Percentiles rank a stretch among this genome's conserved stretches.
These are phyloP conservation scores for Wickerhamomyces rabaulensis DNA, from an alignment of 805 yeast species.

Conservation along the genomic window DNA sequence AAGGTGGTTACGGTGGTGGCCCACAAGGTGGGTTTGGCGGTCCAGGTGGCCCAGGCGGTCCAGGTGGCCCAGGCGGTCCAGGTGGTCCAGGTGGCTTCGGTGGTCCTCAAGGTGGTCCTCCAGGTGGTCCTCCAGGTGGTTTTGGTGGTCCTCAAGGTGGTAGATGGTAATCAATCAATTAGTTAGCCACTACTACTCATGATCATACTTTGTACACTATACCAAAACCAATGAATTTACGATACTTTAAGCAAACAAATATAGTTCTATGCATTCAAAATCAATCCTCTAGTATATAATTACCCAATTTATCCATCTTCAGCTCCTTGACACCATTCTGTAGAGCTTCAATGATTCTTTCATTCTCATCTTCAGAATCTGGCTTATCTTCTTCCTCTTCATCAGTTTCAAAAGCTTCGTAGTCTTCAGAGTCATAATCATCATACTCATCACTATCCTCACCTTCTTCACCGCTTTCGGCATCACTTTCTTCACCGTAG, in stretches of 20 bases:
- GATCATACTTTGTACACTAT: neutral
- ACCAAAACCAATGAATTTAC: neutral
- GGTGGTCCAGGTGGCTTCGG: conserved; percentile 13
- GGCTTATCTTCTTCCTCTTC: conserved; percentile 31
- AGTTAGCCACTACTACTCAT: no score
- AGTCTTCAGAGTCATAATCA: conserved; percentile 24
- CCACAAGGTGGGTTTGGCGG: conserved; percentile 17
- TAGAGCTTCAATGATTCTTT: conserved; percentile 65
- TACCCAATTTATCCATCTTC: conserved; percentile 79
- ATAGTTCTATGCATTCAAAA: neutral
- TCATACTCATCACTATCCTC: conserved; percentile 34
- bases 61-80: conserved; percentile 22
- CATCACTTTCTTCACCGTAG: conserved; percentile 27
- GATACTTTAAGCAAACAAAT: neutral
- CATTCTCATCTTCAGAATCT: conserved; percentile 54
- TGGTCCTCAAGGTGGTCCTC: no score
- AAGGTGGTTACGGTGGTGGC: conserved; percentile 18
- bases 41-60: conserved; percentile 18
- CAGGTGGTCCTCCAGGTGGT: conserved; percentile 17
- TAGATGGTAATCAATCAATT: neutral
- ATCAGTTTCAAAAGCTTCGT: conserved; percentile 14
- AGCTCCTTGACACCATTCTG: conserved; percentile 57
- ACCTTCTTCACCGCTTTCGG: conserved; percentile 25
- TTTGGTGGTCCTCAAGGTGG: neutral
- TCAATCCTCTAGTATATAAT: conserved; percentile 57